phyloP scores from a whole-genome alignment of 371 early-diverging fungal species.

The Blastocladiella emersonii region DNA sequence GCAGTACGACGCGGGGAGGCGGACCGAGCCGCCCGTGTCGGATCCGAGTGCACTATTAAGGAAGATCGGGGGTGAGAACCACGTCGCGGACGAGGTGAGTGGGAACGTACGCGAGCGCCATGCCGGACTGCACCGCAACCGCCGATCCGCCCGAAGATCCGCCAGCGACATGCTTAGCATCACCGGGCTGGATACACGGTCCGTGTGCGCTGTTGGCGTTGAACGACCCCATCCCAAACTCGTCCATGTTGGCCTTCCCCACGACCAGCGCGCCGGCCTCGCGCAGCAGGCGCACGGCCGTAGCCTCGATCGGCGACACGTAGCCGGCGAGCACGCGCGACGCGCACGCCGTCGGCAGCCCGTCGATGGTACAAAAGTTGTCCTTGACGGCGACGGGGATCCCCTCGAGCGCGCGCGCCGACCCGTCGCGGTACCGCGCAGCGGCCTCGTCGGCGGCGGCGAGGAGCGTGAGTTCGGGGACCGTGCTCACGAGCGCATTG shows the following conservation, averaged over 20 bases:
- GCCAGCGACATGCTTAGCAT: conserved; percentile 47
- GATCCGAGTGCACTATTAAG: conserved; percentile 62
- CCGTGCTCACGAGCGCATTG: neutral
- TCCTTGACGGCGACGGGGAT: conserved; percentile 53
- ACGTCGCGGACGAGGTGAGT: neutral
- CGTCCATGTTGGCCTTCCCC: conserved; percentile 91
- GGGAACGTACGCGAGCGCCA: conserved; percentile 54
- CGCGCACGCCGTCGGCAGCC: conserved; percentile 49
- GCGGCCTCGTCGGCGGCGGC: neutral
- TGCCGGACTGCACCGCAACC: conserved; percentile 68
- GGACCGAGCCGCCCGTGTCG: conserved; percentile 89
- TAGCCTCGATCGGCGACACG: conserved; percentile 61
- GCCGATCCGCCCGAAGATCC: conserved; percentile 91
- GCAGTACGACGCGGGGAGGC: conserved; percentile 87
- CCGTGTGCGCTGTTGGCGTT: conserved; percentile 4
- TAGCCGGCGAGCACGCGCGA: conserved; percentile 56
- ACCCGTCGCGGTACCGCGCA: neutral
- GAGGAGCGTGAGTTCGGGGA: neutral
- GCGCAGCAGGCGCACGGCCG: conserved; percentile 45
- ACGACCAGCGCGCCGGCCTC: conserved; percentile 50
- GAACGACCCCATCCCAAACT: conserved; percentile 86
- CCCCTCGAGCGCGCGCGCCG: conserved; percentile 33
- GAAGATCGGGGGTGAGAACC: neutral
- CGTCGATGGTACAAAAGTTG: conserved; percentile 43
- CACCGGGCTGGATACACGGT: neutral